Conservation (phyloP, 352 stramenopile species). For the Phytophthora pistaciae region DNA sequence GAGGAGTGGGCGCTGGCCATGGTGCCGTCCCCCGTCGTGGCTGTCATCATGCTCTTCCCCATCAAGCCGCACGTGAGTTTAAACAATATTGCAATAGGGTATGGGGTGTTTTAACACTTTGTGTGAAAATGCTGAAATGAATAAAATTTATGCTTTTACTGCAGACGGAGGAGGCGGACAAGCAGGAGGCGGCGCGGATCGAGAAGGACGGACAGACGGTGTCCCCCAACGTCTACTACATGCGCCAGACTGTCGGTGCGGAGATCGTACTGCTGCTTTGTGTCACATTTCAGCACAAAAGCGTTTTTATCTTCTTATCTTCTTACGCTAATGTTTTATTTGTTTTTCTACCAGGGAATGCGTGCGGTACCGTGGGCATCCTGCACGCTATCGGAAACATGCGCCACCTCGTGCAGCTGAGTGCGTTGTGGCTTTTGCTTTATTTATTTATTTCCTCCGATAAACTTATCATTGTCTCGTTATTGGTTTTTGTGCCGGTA, state of each 20-base stretch:
- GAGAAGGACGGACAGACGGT: conserved; percentile 77
- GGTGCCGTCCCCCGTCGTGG: conserved; percentile 93
- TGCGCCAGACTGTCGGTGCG: conserved; percentile 95
- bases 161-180: conserved; percentile 80
- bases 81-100: conserved; percentile 3
- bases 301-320: too few species aligned
- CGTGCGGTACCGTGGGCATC: conserved; percentile 96
- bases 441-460: neutral
- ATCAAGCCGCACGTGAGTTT: conserved; percentile 89
- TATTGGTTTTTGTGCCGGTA: conserved; percentile 18
- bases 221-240: conserved; percentile 87
- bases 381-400: conserved; percentile 95
- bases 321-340: neutral
- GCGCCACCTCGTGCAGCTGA: conserved; percentile 69
- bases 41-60: conserved; percentile 96
- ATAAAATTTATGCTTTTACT: neutral
- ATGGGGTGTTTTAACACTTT: conserved; percentile 4
- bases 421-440: conserved; percentile 44
- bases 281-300: conserved; percentile 3
- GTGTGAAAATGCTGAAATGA: conserved; percentile 10
- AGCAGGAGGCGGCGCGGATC: conserved; percentile 78
- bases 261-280: neutral
- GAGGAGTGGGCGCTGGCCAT: conserved; percentile 98
- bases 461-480: neutral
- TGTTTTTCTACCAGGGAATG: conserved; percentile 81